Percentiles rank a stretch among this genome's conserved stretches.
phyloP scores from a whole-genome alignment of 2,329 filamentous ascomycete genomes.

The Zymoseptoria crescenta region DNA sequence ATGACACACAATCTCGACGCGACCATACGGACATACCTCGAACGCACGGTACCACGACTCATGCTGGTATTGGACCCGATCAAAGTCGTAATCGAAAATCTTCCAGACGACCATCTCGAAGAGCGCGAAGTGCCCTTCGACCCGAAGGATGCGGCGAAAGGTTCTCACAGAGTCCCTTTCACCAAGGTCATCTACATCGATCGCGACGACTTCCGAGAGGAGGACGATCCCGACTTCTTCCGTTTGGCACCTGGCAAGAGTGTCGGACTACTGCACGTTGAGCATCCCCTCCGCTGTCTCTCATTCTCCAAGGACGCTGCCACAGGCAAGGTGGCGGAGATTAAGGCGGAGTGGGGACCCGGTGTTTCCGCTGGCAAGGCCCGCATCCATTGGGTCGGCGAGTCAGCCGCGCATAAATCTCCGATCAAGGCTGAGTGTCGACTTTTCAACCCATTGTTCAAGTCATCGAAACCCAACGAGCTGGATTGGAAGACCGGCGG shows the following conservation, averaged over 20 bases:
- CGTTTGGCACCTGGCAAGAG: constrained; percentile 66
- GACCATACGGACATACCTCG: constrained; percentile 75
- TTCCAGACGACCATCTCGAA: constrained; percentile 57
- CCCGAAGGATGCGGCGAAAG: constrained; percentile 66
- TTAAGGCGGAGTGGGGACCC: constrained; percentile 63
- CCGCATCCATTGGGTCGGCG: constrained; percentile 81
- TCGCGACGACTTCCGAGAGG: constrained; percentile 66
- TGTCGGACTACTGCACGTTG: constrained; percentile 64
- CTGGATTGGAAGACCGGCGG: constrained; percentile 62
- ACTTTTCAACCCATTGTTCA: constrained; percentile 76
- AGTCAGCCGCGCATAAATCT: constrained; percentile 53
- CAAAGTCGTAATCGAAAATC: constrained; percentile 71
- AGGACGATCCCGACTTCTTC: constrained; percentile 67
- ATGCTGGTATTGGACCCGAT: constrained; percentile 86
- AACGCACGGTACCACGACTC: constrained; percentile 76
- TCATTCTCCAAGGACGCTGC: constrained; percentile 59
- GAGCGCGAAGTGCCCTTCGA: constrained; percentile 70
- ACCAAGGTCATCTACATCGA: constrained; percentile 82
- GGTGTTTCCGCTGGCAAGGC: constrained; percentile 43
- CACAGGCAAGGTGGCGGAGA: constrained; percentile 57
- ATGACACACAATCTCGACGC: constrained; percentile 78
- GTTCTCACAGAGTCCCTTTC: constrained; percentile 54
- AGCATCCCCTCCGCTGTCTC: constrained; percentile 60
- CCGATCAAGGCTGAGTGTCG: constrained; percentile 63
- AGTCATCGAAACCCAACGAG: constrained; percentile 71